A percentile compares a stretch with the other conserved stretches of the same genome.
Evolutionary conservation across 2,329 filamentous ascomycete genomes (phyloP).

Genomic region (Botrytis deweyae): DNA sequence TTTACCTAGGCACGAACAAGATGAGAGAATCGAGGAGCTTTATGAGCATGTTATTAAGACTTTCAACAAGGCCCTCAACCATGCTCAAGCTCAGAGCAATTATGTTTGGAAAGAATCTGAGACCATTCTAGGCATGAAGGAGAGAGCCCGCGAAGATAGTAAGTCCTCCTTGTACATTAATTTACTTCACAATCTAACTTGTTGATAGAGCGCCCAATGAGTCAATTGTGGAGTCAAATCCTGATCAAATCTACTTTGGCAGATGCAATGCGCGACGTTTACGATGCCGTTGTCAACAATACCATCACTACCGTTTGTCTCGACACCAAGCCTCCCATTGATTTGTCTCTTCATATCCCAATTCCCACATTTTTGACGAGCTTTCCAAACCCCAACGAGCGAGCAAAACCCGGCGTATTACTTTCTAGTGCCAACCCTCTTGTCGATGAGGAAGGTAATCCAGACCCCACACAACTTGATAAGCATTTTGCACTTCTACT

Average conservation of each 20-base stretch:
- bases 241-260: constrained; percentile 74
- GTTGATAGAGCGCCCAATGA: constrained; percentile 50
- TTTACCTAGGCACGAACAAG: constrained; percentile 74
- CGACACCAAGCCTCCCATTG: constrained; percentile 56
- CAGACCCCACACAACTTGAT: constrained; percentile 69
- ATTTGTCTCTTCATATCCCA: constrained; percentile 64
- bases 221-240: constrained; percentile 67
- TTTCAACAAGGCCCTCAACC: constrained; percentile 87
- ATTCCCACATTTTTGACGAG: constrained; percentile 67
- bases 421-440: constrained; percentile 83
- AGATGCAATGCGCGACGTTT: constrained; percentile 78
- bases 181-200: constrained; percentile 18
- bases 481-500: constrained; percentile 86
- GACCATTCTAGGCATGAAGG: constrained; percentile 75
- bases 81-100: constrained; percentile 83
- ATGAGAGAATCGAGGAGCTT: constrained; percentile 71
- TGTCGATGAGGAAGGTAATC: constrained; percentile 63
- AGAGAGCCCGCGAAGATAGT: constrained; percentile 71
- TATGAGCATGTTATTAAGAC: constrained; percentile 90
- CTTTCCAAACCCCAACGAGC: constrained; percentile 66
- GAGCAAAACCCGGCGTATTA: constrained; percentile 74
- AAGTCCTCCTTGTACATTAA: constrained; percentile 29
- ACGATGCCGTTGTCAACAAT: constrained; percentile 76
- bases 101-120: constrained; percentile 93
- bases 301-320: constrained; percentile 83